Evolutionary conservation across 2,329 filamentous ascomycete genomes (phyloP).

Genomic region (Fusarium chlamydosporum): DNA sequence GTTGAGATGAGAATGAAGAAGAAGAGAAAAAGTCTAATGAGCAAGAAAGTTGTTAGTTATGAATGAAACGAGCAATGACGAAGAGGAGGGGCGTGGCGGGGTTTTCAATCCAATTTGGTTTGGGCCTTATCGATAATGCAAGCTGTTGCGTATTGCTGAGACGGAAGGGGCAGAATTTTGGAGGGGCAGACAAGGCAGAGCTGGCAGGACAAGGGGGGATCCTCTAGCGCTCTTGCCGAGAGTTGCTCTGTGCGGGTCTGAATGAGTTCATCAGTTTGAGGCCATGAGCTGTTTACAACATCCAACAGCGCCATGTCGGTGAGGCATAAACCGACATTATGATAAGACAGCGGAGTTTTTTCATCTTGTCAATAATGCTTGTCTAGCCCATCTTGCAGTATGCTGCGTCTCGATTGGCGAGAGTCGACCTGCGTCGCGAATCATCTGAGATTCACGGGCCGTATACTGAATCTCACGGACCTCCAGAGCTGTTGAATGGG

Average conservation of each 20-base stretch:
- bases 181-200: constrained; percentile 42
- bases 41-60: constrained; percentile 46
- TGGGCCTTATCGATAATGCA: constrained; percentile 49
- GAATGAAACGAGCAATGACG: constrained; percentile 45
- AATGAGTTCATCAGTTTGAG: constrained; percentile 46
- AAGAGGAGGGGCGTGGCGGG: constrained; percentile 45
- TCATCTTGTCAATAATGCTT: constrained; percentile 31
- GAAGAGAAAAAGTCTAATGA: constrained; percentile 43
- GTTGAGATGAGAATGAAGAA: constrained; percentile 36
- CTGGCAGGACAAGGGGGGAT: constrained; percentile 36
- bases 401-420: constrained; percentile 46
- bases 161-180: constrained; percentile 16
- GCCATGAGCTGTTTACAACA: constrained; percentile 47
- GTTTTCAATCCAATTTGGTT: constrained; percentile 45
- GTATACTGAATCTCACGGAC: constrained; percentile 22
- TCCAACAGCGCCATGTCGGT: constrained; percentile 44
- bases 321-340: constrained; percentile 43
- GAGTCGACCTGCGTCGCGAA: constrained; percentile 18
- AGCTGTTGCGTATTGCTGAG: constrained; percentile 24
- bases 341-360: constrained; percentile 41
- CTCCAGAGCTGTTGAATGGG: constrained; percentile 36
- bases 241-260: constrained; percentile 41
- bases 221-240: constrained; percentile 37
- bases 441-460: constrained; percentile 33
- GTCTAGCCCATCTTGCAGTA: constrained; percentile 43